Evolutionary conservation across 805 yeast genomes (phyloP), one percentile per base, ranked within the genome.

Genomic region (Ogataea trehaloabstinens): DNA sequence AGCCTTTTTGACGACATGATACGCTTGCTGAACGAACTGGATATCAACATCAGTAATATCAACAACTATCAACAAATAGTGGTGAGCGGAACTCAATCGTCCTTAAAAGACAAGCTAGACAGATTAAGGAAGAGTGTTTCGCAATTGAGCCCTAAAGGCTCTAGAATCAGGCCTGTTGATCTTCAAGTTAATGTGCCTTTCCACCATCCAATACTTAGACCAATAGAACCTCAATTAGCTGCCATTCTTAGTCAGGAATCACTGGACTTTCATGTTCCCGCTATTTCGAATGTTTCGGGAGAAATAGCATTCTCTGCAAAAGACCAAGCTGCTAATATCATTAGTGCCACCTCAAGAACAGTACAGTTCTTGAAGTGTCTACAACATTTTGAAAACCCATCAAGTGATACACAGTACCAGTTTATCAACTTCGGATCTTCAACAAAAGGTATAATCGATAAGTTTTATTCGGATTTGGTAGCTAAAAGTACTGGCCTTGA

Each of bases 61-160:
- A 64, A 64, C 48, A 58, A 56, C 19, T 56, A 55, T 32, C 61
- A 61, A 31, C 69, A 64, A 38, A 41, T 63, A 12, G 68, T 62
- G 6, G 54, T 64, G 4, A 52, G 63, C 21, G 69, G 69, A 2
- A 35, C 28, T 15, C 34, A 37, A 6, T 19, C 28, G 1, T 51
- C 51, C n/a, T 34, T 60, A 4, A 10, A 27, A 3, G 32, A 42
- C 5, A 44, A 49, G 13, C 15, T 60, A 0, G 22, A 31, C 11
- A 34, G 41, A 16, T 19, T 61, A 10, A 43, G 43, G 13, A 28
- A 35, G 5, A 27, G 25, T 11, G 30, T 58, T 4, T 48, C 48
- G 1, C 28, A 35, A 2, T 24, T 41, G 20, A 42, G 46, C 13
- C 41, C 46, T 18, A 46, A 58, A 60, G 48, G 51, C 31, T 50